Conservation (phyloP, 148 eudicot species). For the Silene conica region DNA sequence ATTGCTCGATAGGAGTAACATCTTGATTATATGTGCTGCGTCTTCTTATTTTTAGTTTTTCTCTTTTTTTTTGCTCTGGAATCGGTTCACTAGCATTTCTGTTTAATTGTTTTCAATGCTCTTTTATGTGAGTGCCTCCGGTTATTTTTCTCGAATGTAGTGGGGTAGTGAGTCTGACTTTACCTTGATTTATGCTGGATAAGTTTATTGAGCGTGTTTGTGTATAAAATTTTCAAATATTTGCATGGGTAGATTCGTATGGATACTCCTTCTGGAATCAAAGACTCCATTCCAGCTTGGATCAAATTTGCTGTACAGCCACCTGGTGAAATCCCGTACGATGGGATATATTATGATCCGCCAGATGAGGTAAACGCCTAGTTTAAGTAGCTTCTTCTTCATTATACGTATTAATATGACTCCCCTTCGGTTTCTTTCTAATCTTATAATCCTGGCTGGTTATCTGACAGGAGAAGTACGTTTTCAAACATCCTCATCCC, state of each 20-base stretch:
- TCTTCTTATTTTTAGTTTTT: no score
- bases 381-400: constrained; percentile 6
- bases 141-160: not conserved
- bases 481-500: constrained; percentile 88
- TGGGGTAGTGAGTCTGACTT: not conserved
- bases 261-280: constrained; percentile 95
- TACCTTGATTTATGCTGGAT: not conserved
- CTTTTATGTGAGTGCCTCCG: not conserved
- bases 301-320: constrained; percentile 90
- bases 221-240: not conserved
- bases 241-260: constrained; percentile 62
- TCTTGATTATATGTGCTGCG: not conserved
- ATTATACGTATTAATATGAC: not conserved
- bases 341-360: constrained; percentile 97
- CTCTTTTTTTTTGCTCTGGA: not conserved
- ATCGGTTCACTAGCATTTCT: no score
- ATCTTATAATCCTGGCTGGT: constrained; percentile 5
- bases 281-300: constrained; percentile 99
- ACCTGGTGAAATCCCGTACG: constrained; percentile 84
- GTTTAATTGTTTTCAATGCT: no score
- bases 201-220: not conserved
- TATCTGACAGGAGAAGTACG: constrained; percentile 65
- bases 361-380: constrained; percentile 69
- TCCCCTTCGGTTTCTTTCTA: constrained; percentile 1
- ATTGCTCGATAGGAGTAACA: not conserved